Percentiles rank a stretch among this genome's conserved stretches.
Evolutionary conservation across 129 eudicot genomes (phyloP).

Genomic region (Saussurea involucrata): DNA sequence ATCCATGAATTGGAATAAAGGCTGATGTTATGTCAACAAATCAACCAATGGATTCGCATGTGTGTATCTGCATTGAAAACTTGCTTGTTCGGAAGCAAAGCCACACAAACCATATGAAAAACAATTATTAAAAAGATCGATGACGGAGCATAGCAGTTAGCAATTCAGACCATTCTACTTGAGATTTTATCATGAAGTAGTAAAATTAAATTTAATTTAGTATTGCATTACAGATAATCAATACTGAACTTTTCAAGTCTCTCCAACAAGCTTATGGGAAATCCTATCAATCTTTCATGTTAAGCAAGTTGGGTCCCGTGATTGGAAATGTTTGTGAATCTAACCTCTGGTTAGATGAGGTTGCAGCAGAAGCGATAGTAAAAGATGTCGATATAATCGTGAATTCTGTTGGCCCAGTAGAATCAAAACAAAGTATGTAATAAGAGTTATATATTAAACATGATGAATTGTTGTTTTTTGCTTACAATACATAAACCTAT

Average conservation of each 20-base stretch:
- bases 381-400: constrained; percentile 82
- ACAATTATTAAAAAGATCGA: not conserved
- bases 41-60: not conserved
- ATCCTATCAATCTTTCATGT: constrained; percentile 79
- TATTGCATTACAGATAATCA: constrained; percentile 53
- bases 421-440: no score
- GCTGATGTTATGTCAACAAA: not conserved
- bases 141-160: no score
- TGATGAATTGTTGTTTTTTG: no score
- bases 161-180: no score
- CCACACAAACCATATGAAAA: not conserved
- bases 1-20: not conserved
- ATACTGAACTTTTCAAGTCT: constrained; percentile 74
- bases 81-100: not conserved
- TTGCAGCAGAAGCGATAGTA: constrained; percentile 41
- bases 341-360: constrained; percentile 69
- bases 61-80: not conserved
- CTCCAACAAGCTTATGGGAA: constrained; percentile 80
- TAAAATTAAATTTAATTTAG: constrained; percentile 23
- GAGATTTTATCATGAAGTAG: constrained; percentile 19
- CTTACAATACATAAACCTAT: no score
- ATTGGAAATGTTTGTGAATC: constrained; percentile 86
- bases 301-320: constrained; percentile 87
- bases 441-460: no score
- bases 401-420: no score